Base-by-base conservation (phyloP, 495 filamentous ascomycete species). In the Penicillium bovifimosum region DNA sequence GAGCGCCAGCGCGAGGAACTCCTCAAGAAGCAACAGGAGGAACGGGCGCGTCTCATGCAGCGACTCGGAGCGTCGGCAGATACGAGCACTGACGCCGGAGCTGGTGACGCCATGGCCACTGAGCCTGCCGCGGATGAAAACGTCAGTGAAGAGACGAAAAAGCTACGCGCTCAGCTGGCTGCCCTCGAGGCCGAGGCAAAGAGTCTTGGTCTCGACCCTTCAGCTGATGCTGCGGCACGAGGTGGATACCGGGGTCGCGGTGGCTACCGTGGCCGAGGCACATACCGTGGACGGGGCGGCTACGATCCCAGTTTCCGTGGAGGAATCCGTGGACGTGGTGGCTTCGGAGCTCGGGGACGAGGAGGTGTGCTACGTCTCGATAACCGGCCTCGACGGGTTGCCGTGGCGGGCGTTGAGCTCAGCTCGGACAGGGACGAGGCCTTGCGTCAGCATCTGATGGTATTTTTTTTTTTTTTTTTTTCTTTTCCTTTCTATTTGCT, bases 151-250 rank as follows among this genome's bases (percentile, higher is more conserved):
- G 76, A 82, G 52, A 88, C 84, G 1, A 80, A 81, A 27, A 77
- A 84, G 8, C 74, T 96, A 20, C 82, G 85, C 45, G 88, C 86
- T 1, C 86, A 96, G 62, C 68, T 98, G 14, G 89, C 89, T 2
- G 81, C 80, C 7, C 72, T 98, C 17, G 86, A 96, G 66, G 87
- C 85, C 8, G 92, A 97, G 68, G 93, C 93, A 0, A 80, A 85
- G 60, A 82, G 76, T 24, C 70, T 96, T 10, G 91, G 91, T 7
- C 76, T 96, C 33, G 86, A 95, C 48, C 68, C 77, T 16, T 61
- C 55, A n/a, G 55, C 69, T 1, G 71, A 78, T 14, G 42, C 60
- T n/a, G 60, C 68, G 39, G 54, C 40, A 61, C 58, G 62, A 2
- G 62, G 59, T 40, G 63, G 71, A 6, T 76, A 72, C 38, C 69